Conservation (phyloP, 1,284 basidiomycete genomes). For the Megacollybia platyphylla region DNA sequence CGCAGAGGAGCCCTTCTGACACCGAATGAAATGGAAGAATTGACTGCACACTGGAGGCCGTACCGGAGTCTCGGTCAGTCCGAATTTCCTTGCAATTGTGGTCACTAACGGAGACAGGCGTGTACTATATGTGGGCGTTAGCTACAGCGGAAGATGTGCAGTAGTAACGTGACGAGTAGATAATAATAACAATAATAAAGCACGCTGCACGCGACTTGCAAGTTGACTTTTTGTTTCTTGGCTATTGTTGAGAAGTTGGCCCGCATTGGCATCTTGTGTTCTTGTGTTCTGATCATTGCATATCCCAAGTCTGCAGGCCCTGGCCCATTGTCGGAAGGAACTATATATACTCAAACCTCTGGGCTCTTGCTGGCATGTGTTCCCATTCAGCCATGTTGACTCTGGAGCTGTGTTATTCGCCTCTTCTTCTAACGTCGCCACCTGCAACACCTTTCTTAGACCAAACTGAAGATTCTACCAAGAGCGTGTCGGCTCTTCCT, state of each 20-base stretch:
- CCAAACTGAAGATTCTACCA: background rate
- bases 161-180: background rate
- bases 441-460: conserved; percentile 16
- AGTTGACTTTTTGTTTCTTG: too few species aligned
- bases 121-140: conserved; percentile 54
- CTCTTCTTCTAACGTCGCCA: conserved; percentile 24
- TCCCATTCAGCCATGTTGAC: conserved; percentile 10
- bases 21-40: conserved; percentile 70
- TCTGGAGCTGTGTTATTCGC: conserved; percentile 18
- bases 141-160: conserved; percentile 19
- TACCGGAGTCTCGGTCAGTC: conserved; percentile 64
- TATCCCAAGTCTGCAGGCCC: background rate
- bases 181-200: too few species aligned
- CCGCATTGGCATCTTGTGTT: background rate
- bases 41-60: conserved; percentile 70
- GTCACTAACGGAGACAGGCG: conserved; percentile 18
- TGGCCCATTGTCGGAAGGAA: background rate
- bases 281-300: background rate
- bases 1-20: conserved; percentile 65
- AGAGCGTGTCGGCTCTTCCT: too few species aligned
- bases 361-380: conserved; percentile 2
- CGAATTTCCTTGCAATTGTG: background rate
- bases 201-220: too few species aligned
- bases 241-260: background rate
- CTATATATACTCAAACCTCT: background rate